Evolutionary conservation across 225 moss, liverwort and hornwort genomes (phyloP).

Genomic region (Ulota crispa): DNA sequence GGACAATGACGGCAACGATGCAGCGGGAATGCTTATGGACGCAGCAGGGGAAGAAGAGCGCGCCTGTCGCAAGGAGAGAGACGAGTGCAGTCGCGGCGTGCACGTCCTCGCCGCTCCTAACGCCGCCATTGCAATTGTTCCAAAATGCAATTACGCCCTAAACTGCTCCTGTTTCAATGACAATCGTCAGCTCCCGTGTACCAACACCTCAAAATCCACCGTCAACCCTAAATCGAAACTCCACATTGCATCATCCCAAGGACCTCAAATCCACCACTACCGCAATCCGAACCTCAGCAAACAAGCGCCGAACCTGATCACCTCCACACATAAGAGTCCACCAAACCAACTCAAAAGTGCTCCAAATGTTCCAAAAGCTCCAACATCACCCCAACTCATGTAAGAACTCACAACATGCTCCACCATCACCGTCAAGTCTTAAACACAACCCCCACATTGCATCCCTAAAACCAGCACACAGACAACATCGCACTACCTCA

Average conservation of each 20-base stretch:
- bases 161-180: neutral
- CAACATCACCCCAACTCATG: neutral
- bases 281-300: neutral
- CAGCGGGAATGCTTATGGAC: slow-evolving; percentile 16
- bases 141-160: neutral
- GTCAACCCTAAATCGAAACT: neutral
- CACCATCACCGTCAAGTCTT: too few species aligned
- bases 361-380: neutral
- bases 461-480: neutral
- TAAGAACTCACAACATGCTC: too few species aligned
- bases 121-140: slow-evolving; percentile 30
- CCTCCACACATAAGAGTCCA: neutral
- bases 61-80: slow-evolving; percentile 14
- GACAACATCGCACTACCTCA: neutral
- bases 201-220: neutral
- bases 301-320: neutral
- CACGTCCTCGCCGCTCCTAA: slow-evolving; percentile 31
- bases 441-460: neutral
- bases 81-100: slow-evolving; percentile 13
- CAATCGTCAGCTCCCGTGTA: slow-evolving; percentile 5
- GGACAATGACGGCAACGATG: slow-evolving; percentile 25
- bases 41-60: slow-evolving; percentile 1
- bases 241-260: slow-evolving; percentile 6
- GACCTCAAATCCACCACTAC: neutral
- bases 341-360: neutral